phyloP scores from a whole-genome alignment of 306 rosid genomes.

The Fragaria ananassa region DNA sequence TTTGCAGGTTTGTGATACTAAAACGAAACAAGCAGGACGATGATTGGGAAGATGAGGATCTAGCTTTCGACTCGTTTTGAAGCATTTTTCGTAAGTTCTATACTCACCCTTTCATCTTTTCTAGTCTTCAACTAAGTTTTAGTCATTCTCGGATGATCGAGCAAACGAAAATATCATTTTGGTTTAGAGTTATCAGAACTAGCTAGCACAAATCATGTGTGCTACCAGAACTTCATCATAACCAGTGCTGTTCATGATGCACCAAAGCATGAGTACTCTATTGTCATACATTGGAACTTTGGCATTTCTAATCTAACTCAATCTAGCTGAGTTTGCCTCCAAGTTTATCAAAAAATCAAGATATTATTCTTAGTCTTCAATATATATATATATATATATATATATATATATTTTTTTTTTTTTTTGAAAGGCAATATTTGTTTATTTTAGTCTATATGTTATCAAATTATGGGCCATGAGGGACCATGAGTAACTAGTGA shows the following conservation, averaged over 20 bases:
- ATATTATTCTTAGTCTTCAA: not conserved
- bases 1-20: constrained; percentile 35
- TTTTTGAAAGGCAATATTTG: not conserved
- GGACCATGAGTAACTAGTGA: not conserved
- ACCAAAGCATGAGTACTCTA: not conserved
- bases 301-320: not conserved
- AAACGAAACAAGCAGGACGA: constrained; percentile 12
- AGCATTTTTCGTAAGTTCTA: not conserved
- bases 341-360: not conserved
- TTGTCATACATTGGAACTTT: too few relatives aligned
- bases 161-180: not conserved
- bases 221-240: not conserved
- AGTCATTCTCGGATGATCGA: not conserved
- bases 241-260: not conserved
- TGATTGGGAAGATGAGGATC: not conserved
- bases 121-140: not conserved
- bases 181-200: not conserved
- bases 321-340: not conserved
- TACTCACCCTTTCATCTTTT: not conserved
- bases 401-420: too few relatives aligned
- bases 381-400: too few relatives aligned
- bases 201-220: too few relatives aligned
- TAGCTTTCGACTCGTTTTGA: not conserved
- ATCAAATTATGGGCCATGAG: not conserved
- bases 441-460: not conserved